These are phyloP conservation scores for Penicillium parvum DNA, from an alignment of 495 filamentous ascomycete genomes.

Conservation along the genomic window DNA sequence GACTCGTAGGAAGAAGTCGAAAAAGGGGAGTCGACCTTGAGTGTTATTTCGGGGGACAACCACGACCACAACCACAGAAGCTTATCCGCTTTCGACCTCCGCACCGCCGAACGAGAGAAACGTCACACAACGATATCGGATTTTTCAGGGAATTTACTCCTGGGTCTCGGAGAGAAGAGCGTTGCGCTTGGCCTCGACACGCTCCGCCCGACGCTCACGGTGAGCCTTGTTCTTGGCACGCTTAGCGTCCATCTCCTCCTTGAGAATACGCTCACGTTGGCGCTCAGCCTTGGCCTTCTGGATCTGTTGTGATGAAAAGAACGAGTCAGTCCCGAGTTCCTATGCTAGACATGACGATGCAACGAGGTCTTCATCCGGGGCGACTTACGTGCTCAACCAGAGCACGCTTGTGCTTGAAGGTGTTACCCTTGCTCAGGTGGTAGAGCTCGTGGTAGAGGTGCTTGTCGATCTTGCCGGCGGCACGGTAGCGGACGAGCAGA, in stretches of 20 bases:
- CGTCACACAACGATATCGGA: constrained; percentile 32
- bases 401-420: constrained; percentile 99
- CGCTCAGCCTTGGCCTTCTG: constrained; percentile 99
- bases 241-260: constrained; percentile 99
- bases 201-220: constrained; percentile 90
- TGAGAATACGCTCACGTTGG: constrained; percentile 84
- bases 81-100: constrained; percentile 35
- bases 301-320: constrained; percentile 59
- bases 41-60: constrained; percentile 20
- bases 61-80: constrained; percentile 20
- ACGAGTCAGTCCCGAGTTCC: constrained; percentile 22
- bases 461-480: constrained; percentile 99
- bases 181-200: constrained; percentile 82
- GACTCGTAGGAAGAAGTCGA: constrained; percentile 25
- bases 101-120: constrained; percentile 38
- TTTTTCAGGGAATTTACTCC: constrained; percentile 48
- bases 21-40: constrained; percentile 26
- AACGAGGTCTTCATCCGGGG: constrained; percentile 5
- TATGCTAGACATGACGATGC: background rate
- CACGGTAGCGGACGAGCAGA: constrained; percentile 98
- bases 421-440: constrained; percentile 99
- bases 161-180: constrained; percentile 71
- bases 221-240: constrained; percentile 99
- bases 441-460: constrained; percentile 99
- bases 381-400: constrained; percentile 97